Percentiles rank a stretch among this genome's conserved stretches.
phyloP scores from a whole-genome alignment of 257 asterid genomes.

The Agastache rugosa region DNA sequence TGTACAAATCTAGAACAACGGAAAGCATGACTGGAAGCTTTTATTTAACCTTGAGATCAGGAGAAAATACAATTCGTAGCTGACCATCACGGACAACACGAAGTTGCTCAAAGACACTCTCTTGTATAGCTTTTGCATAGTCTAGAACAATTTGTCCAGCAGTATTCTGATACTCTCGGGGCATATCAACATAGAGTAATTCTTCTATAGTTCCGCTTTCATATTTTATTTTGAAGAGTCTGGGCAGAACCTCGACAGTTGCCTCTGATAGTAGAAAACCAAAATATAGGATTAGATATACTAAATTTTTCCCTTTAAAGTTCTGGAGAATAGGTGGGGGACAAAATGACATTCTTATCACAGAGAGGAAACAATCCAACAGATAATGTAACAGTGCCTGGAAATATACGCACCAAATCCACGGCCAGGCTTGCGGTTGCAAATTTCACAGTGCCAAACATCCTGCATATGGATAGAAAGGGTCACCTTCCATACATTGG shows the following conservation, averaged over 20 bases:
- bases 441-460: conserved; percentile 96
- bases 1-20: conserved; percentile 4
- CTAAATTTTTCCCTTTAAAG: background rate
- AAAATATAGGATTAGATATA: conserved; percentile 36
- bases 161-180: conserved; percentile 89
- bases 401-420: conserved; percentile 76
- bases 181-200: conserved; percentile 96
- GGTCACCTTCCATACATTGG: background rate
- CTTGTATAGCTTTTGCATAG: conserved; percentile 95
- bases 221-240: conserved; percentile 93
- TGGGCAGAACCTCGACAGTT: conserved; percentile 91
- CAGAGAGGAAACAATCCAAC: background rate
- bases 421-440: conserved; percentile 97
- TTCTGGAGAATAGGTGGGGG: background rate
- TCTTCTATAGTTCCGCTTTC: conserved; percentile 98
- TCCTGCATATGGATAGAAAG: conserved; percentile 57
- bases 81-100: conserved; percentile 99
- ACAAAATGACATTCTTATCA: conserved; percentile 18
- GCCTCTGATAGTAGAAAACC: conserved; percentile 69
- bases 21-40: conserved; percentile 17
- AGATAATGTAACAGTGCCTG: conserved; percentile 21
- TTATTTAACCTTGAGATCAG: conserved; percentile 82
- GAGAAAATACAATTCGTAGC: conserved; percentile 91
- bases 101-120: conserved; percentile 97
- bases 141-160: conserved; percentile 93